These are phyloP conservation scores for Fonsecaea multimorphosa DNA, from an alignment of 2,329 filamentous ascomycete genomes.

Conservation along the genomic window DNA sequence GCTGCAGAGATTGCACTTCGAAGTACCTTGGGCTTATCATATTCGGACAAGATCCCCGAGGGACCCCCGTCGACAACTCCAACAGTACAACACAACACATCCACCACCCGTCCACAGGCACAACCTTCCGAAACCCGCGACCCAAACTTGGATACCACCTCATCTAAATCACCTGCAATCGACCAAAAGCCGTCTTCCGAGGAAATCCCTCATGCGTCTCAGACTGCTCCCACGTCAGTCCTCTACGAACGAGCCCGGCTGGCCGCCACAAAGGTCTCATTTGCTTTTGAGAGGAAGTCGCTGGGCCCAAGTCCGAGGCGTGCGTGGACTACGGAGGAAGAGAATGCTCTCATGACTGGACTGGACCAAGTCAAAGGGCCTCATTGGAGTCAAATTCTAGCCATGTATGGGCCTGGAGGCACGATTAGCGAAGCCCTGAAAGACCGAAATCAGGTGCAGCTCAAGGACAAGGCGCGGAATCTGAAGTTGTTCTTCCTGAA, in stretches of 20 bases:
- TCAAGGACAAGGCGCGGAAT: slow-evolving; percentile 63
- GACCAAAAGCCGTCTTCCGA: neutral
- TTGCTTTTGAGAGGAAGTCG: slow-evolving; percentile 58
- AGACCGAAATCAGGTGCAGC: slow-evolving; percentile 57
- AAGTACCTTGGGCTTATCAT: slow-evolving; percentile 43
- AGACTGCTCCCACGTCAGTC: slow-evolving; percentile 60
- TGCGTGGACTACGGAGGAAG: slow-evolving; percentile 87
- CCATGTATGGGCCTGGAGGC: slow-evolving; percentile 79
- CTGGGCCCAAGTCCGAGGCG: slow-evolving; percentile 67
- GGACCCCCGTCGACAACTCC: slow-evolving; percentile 35
- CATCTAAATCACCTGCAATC: slow-evolving; percentile 9
- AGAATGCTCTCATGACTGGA: slow-evolving; percentile 86
- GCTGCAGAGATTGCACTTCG: slow-evolving; percentile 57
- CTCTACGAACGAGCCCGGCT: slow-evolving; percentile 64
- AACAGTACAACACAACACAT: slow-evolving; percentile 21
- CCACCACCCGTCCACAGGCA: slow-evolving; percentile 10
- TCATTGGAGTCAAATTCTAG: slow-evolving; percentile 91
- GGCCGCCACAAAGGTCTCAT: slow-evolving; percentile 62
- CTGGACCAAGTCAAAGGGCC: slow-evolving; percentile 88
- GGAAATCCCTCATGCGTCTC: slow-evolving; percentile 48
- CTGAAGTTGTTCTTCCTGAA: slow-evolving; percentile 55
- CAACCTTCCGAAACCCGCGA: slow-evolving; percentile 23
- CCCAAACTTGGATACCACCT: slow-evolving; percentile 6
- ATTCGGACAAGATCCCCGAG: slow-evolving; percentile 35
- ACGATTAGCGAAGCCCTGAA: slow-evolving; percentile 74